A percentile compares a stretch with the other conserved stretches of the same genome.
These are phyloP conservation scores for Pichia rugopelliculosa DNA, from an alignment of 805 yeast genomes.

Conservation along the genomic window DNA sequence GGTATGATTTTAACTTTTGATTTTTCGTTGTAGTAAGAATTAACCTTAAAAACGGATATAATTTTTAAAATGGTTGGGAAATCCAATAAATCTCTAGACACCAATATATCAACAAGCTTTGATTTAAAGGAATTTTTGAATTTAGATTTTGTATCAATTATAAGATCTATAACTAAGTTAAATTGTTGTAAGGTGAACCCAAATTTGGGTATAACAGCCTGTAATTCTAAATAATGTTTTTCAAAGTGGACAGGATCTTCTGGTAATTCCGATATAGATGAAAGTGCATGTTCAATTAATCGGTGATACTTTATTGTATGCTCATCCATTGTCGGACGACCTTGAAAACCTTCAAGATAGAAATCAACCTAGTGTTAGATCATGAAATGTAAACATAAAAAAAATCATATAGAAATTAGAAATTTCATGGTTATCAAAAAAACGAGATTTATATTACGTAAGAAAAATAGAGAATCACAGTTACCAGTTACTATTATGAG, in stretches of 20 bases:
- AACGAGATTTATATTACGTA: no score
- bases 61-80: slow-evolving; percentile 17
- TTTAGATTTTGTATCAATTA: slow-evolving; percentile 10
- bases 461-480: no score
- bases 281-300: slow-evolving; percentile 4
- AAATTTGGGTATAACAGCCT: slow-evolving; percentile 19
- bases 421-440: no score
- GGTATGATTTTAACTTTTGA: slow-evolving; percentile 4
- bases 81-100: slow-evolving; percentile 19
- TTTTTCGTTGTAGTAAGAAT: slow-evolving; percentile 18
- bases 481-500: no score
- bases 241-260: slow-evolving; percentile 2
- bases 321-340: slow-evolving; percentile 1
- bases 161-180: slow-evolving; percentile 15
- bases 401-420: no score
- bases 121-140: slow-evolving; percentile 14
- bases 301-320: slow-evolving; percentile 10
- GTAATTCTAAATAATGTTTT: slow-evolving; percentile 5
- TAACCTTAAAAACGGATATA: slow-evolving; percentile 17
- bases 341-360: no score
- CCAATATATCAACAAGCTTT: slow-evolving; percentile 13
- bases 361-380: no score
- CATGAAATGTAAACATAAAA: no score
- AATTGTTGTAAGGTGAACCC: slow-evolving; percentile 19
- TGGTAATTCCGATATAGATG: background rate